Conservation (phyloP, 73 alveolate genomes). For the Uronychia binucleata region DNA sequence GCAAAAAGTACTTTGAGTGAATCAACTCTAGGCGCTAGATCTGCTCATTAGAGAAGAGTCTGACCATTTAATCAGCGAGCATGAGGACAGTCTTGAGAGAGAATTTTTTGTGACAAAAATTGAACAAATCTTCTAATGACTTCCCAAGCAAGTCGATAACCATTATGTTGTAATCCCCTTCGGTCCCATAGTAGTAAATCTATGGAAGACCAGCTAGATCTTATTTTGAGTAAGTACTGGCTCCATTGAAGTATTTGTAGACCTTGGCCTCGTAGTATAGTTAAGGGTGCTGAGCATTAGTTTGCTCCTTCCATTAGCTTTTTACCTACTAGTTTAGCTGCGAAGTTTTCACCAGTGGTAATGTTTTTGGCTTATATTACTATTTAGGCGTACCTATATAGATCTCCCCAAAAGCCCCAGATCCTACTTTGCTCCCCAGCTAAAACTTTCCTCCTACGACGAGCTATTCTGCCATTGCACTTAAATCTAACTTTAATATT, state of each 20-base stretch:
- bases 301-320: too few relatives aligned
- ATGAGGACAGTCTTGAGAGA: conserved; percentile 84
- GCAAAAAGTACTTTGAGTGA: conserved; percentile 70
- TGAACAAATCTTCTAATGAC: conserved; percentile 92
- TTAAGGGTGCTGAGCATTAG: conserved; percentile 36
- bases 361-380: too few relatives aligned
- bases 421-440: conserved; percentile 77
- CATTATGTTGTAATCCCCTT: conserved; percentile 96
- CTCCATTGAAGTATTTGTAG: conserved; percentile 38
- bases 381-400: conserved; percentile 29
- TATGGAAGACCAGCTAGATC: conserved; percentile 85
- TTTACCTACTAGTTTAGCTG: conserved; percentile 86
- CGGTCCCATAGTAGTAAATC: conserved; percentile 91
- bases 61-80: conserved; percentile 81
- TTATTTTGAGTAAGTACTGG: too few relatives aligned
- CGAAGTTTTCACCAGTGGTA: conserved; percentile 73
- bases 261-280: conserved; percentile 43
- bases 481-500: too few relatives aligned
- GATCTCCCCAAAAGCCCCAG: conserved; percentile 96
- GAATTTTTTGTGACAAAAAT: conserved; percentile 86
- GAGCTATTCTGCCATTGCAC: too few relatives aligned
- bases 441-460: conserved; percentile 74
- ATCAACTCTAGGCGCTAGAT: conserved; percentile 68
- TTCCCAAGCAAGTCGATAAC: conserved; percentile 97
- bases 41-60: too few relatives aligned